Evolutionary conservation across 1,139 yeast species (phyloP).

Genomic region (Candida sp.): DNA sequence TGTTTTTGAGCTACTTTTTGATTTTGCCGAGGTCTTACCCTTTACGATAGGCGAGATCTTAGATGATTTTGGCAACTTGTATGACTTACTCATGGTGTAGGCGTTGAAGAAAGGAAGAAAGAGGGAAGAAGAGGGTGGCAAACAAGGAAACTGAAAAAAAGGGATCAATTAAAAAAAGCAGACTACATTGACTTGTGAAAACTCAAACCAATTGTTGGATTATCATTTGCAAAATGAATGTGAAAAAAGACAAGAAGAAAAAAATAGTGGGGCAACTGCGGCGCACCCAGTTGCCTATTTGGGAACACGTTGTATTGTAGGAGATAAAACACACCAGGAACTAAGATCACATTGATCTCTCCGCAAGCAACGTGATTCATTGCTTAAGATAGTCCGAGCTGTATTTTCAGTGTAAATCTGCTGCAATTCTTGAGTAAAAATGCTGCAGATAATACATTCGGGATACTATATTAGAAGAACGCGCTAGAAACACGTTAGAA

Average conservation of each 20-base stretch:
- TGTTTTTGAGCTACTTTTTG: neutral
- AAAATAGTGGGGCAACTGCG: neutral
- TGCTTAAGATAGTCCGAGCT: no score
- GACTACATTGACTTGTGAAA: neutral
- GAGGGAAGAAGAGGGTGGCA: neutral
- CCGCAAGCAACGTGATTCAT: no score
- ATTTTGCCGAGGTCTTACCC: conserved; percentile 3
- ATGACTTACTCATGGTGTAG: conserved; percentile 1
- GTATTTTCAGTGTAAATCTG: no score
- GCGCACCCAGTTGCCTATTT: no score
- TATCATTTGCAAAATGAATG: conserved; percentile 2
- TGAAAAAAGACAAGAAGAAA: neutral
- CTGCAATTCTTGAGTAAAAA: no score
- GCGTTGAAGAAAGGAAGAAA: neutral
- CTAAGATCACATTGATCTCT: no score
- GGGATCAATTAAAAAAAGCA: neutral
- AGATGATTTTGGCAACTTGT: neutral
- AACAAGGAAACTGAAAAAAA: neutral
- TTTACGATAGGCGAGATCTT: neutral
- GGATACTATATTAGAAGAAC: no score
- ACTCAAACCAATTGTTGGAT: neutral
- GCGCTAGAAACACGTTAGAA: no score
- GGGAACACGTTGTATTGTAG: no score
- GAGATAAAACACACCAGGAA: no score
- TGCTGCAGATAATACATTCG: no score